Percentiles rank a stretch among this genome's conserved stretches.
Evolutionary conservation across 495 filamentous ascomycete species (phyloP).

Genomic region (Alectoria sarmentosa): DNA sequence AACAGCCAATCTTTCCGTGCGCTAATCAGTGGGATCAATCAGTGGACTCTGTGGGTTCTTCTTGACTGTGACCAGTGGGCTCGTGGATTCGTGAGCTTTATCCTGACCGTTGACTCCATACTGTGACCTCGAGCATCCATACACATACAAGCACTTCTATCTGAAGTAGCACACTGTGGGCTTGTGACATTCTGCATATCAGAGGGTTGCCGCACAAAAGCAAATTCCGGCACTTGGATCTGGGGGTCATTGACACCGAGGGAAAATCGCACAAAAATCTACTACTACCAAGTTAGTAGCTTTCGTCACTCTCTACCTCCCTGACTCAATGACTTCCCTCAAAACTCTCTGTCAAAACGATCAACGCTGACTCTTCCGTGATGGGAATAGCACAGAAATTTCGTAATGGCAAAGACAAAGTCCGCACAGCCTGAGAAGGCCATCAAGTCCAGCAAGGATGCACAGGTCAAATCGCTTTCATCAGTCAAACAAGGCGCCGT

Average conservation of each 20-base stretch:
- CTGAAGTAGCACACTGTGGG: slow-evolving; percentile 15
- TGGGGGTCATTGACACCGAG: slow-evolving; percentile 17
- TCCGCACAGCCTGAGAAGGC: slow-evolving; percentile 35
- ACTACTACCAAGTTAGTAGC: neutral
- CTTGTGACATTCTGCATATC: slow-evolving; percentile 13
- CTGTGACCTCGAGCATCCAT: slow-evolving; percentile 15
- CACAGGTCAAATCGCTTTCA: slow-evolving; percentile 41
- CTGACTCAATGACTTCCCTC: neutral
- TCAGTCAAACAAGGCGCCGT: slow-evolving; percentile 49
- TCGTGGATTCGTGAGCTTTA: slow-evolving; percentile 16
- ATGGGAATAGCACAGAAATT: neutral
- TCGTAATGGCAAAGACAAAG: slow-evolving; percentile 50
- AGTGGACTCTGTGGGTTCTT: slow-evolving; percentile 21
- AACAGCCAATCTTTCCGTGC: neutral
- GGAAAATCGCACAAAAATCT: slow-evolving; percentile 13
- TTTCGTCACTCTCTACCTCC: neutral
- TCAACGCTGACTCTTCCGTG: slow-evolving; percentile 2
- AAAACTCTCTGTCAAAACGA: neutral
- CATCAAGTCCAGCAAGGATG: slow-evolving; percentile 37
- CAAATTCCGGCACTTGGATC: slow-evolving; percentile 11
- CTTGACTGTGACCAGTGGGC: slow-evolving; percentile 19
- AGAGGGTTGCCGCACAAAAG: slow-evolving; percentile 20
- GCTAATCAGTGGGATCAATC: slow-evolving; percentile 20
- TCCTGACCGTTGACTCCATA: slow-evolving; percentile 5
- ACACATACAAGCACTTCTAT: slow-evolving; percentile 14